phyloP scores from a whole-genome alignment of 257 asterid species.

The Solanum tarapatanum region DNA sequence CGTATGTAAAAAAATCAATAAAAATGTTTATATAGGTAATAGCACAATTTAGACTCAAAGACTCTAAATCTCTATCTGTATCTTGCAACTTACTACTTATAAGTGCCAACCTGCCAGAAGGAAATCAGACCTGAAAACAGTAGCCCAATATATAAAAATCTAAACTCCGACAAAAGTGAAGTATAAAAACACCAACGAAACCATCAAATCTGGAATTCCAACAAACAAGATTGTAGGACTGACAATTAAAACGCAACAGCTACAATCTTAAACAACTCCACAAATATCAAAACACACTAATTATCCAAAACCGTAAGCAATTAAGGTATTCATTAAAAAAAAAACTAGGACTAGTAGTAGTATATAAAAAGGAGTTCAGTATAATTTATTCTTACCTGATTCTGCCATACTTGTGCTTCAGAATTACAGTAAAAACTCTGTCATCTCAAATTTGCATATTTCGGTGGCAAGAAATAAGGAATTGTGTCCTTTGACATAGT shows the following conservation, averaged over 20 bases:
- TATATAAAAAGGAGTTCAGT: background rate
- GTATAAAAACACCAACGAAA: background rate
- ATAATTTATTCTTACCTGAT: slow-evolving; percentile 19
- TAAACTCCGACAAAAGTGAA: background rate
- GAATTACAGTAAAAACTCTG: slow-evolving; percentile 2
- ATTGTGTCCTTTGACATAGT: background rate
- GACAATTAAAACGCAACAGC: background rate
- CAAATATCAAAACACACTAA: background rate
- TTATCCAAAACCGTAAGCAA: background rate
- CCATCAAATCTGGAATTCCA: background rate
- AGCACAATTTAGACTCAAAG: background rate
- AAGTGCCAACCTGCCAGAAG: background rate
- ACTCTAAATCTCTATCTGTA: background rate
- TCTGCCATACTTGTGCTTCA: slow-evolving; percentile 17
- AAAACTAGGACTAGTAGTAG: background rate
- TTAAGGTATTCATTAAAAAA: background rate
- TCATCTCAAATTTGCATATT: background rate
- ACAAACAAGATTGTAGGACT: background rate
- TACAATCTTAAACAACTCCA: background rate
- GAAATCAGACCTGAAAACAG: background rate
- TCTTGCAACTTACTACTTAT: background rate
- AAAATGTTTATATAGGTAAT: background rate
- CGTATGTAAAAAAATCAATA: background rate
- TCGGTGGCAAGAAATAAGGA: background rate
- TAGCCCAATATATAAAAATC: background rate